Evolutionary conservation across 108 stramenopile genomes (phyloP).

Genomic region (Cafeteria roenbergensis): DNA sequence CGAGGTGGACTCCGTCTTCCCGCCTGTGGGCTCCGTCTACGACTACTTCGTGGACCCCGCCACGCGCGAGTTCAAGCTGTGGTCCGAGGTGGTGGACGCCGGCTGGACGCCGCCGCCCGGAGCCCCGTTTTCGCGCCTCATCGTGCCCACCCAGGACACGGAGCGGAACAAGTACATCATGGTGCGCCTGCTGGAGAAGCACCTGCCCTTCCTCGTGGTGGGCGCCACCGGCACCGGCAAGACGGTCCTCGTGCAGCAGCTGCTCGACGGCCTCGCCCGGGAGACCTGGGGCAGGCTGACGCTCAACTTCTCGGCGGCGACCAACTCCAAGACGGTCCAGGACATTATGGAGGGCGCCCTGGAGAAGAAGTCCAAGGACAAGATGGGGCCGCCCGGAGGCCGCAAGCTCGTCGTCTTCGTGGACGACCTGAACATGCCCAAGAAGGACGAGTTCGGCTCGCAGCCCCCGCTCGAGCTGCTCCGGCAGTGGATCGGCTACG

Average conservation of each 20-base stretch:
- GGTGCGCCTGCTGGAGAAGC: conserved; percentile 19
- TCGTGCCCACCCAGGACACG: conserved; percentile 48
- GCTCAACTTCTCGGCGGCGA: conserved; percentile 46
- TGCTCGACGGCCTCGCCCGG: conserved; percentile 31
- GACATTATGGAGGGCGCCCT: conserved; percentile 47
- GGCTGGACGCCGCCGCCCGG: conserved; percentile 38
- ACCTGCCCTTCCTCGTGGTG: conserved; percentile 26
- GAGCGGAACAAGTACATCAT: conserved; percentile 35
- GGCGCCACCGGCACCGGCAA: conserved; percentile 50
- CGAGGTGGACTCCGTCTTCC: conserved; percentile 50
- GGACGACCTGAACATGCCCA: conserved; percentile 57
- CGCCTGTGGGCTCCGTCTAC: conserved; percentile 41
- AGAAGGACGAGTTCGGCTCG: conserved; percentile 38
- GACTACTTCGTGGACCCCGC: conserved; percentile 44
- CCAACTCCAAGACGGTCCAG: conserved; percentile 34
- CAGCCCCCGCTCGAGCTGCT: conserved; percentile 55
- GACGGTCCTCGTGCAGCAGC: conserved; percentile 34
- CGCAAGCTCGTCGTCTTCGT: conserved; percentile 41
- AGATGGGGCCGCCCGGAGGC: conserved; percentile 48
- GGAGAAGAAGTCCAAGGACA: conserved; percentile 56
- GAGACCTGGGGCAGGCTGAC: conserved; percentile 29
- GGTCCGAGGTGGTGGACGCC: conserved; percentile 35
- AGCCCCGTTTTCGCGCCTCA: conserved; percentile 38
- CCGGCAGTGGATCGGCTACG: conserved; percentile 56
- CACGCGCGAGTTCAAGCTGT: conserved; percentile 43